Conservation (phyloP, 129 eudicot genomes). For the Silybum marianum region DNA sequence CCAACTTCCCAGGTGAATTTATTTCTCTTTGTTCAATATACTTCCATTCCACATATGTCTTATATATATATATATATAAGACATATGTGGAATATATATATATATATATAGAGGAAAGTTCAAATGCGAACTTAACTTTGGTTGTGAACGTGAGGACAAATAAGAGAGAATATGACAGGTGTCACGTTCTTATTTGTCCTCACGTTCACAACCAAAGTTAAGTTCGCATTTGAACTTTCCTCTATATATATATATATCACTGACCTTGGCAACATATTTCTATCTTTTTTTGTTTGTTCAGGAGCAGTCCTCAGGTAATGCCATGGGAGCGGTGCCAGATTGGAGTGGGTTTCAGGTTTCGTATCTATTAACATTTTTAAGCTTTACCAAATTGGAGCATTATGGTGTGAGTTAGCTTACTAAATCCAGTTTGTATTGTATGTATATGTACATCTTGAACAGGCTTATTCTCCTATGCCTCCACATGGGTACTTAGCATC, state of each 20-base stretch:
- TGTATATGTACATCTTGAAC: slow-evolving; percentile 33
- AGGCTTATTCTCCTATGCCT: slow-evolving; percentile 96
- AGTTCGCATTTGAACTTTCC: too few relatives aligned
- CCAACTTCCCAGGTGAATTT: slow-evolving; percentile 57
- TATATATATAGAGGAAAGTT: too few relatives aligned
- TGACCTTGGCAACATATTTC: background rate
- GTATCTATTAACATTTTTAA: slow-evolving; percentile 13
- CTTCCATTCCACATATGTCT: slow-evolving; percentile 11
- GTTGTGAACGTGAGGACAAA: too few relatives aligned
- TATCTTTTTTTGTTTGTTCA: slow-evolving; percentile 26
- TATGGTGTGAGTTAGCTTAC: slow-evolving; percentile 15
- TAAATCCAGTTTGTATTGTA: background rate
- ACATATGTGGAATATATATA: too few relatives aligned
- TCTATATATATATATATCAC: too few relatives aligned
- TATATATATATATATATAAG: background rate
- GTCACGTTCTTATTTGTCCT: too few relatives aligned
- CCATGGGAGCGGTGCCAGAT: slow-evolving; percentile 54
- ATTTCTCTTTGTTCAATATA: background rate
- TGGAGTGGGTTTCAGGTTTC: slow-evolving; percentile 81
- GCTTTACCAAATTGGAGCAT: slow-evolving; percentile 3
- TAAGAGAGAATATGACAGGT: too few relatives aligned
- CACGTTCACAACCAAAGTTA: too few relatives aligned
- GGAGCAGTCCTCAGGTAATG: slow-evolving; percentile 61
- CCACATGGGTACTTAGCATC: slow-evolving; percentile 89
- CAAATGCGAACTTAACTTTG: too few relatives aligned